Percentiles rank a stretch among this genome's conserved stretches.
phyloP scores from a whole-genome alignment of 495 filamentous ascomycete genomes.

The Astrothelium macrocarpum region DNA sequence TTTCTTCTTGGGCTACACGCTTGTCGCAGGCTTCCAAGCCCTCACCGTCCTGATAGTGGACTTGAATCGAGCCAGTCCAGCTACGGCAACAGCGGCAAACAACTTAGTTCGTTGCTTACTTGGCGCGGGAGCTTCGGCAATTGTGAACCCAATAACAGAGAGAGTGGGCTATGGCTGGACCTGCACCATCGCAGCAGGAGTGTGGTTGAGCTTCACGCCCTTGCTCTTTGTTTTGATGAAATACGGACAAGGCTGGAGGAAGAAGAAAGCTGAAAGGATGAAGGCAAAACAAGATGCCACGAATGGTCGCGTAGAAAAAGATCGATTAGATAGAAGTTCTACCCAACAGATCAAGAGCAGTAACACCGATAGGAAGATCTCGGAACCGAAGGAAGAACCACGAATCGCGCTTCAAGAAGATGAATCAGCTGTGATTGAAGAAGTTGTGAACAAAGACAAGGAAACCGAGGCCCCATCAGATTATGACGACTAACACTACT shows the following conservation, averaged over 20 bases:
- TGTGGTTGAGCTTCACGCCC: neutral
- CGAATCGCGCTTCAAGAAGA: too few relatives aligned
- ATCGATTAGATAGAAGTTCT: neutral
- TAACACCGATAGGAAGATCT: too few relatives aligned
- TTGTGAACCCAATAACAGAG: constrained; percentile 35
- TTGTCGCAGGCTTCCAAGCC: constrained; percentile 30
- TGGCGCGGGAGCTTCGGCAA: constrained; percentile 36
- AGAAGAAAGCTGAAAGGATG: neutral
- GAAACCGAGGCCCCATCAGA: too few relatives aligned
- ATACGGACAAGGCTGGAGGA: neutral
- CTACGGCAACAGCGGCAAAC: constrained; percentile 39
- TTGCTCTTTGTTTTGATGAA: neutral
- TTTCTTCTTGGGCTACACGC: constrained; percentile 36
- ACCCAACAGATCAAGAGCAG: neutral
- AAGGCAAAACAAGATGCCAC: neutral
- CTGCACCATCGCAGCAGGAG: constrained; percentile 24
- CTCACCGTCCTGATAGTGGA: constrained; percentile 39
- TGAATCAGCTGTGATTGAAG: too few relatives aligned
- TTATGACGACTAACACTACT: too few relatives aligned
- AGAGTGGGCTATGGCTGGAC: constrained; percentile 42
- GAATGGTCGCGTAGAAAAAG: neutral
- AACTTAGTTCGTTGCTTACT: constrained; percentile 41
- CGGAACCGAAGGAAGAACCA: too few relatives aligned
- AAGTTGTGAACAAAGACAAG: too few relatives aligned
- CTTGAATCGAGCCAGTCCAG: constrained; percentile 33